A percentile compares a stretch with the other conserved stretches of the same genome.
phyloP scores from a whole-genome alignment of 2,329 filamentous ascomycete genomes.

The Alternaria brassicae region DNA sequence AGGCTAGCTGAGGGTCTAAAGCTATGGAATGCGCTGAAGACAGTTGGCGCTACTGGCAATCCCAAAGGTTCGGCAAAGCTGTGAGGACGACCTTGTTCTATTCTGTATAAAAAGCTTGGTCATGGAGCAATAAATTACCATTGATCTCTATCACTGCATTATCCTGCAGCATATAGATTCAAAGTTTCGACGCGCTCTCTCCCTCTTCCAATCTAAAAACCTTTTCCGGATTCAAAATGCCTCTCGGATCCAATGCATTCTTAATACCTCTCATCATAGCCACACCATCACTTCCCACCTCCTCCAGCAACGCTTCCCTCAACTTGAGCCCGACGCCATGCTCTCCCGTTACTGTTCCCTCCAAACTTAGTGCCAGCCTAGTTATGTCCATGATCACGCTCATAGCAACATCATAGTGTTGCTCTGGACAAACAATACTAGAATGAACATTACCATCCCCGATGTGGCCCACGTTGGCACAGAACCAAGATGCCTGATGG shows the following conservation, averaged over 20 bases:
- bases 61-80: constrained; percentile 16
- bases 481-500: constrained; percentile 31
- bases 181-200: not conserved
- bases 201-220: constrained; percentile 59
- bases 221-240: constrained; percentile 69
- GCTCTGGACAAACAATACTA: constrained; percentile 36
- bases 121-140: not conserved
- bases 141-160: too few species aligned
- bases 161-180: too few species aligned
- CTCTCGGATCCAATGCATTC: constrained; percentile 75
- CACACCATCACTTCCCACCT: constrained; percentile 75
- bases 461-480: constrained; percentile 71
- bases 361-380: constrained; percentile 79
- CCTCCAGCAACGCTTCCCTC: constrained; percentile 78
- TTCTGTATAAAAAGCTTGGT: not conserved
- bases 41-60: constrained; percentile 24
- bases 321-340: constrained; percentile 84
- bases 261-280: constrained; percentile 85
- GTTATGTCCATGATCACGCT: constrained; percentile 65
- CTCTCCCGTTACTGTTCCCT: constrained; percentile 85
- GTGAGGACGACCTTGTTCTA: not conserved
- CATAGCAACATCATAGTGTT: constrained; percentile 34
- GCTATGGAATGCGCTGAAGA: constrained; percentile 56
- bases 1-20: constrained; percentile 56
- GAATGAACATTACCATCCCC: constrained; percentile 64